A percentile compares a stretch with the other conserved stretches of the same genome.
phyloP scores from a whole-genome alignment of 2,329 filamentous ascomycete genomes.

The Apiospora kogelbergensis region DNA sequence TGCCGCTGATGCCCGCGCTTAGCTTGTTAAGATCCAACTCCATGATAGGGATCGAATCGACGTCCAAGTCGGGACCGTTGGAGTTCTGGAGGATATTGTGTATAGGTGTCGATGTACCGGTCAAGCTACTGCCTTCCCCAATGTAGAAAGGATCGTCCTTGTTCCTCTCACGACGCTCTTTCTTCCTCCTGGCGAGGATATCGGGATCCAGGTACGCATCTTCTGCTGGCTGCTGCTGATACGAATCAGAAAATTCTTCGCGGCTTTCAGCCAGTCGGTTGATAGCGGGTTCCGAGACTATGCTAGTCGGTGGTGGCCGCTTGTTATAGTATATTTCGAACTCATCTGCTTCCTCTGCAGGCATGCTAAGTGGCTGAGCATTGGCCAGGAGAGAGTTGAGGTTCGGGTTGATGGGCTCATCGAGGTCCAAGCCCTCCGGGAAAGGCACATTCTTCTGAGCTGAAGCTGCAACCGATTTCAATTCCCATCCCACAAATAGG shows the following conservation, averaged over 20 bases:
- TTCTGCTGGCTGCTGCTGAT: constrained; percentile 57
- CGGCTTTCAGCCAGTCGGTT: constrained; percentile 46
- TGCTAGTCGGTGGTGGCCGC: constrained; percentile 48
- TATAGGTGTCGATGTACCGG: constrained; percentile 71
- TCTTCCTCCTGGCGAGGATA: constrained; percentile 70
- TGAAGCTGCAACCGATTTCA: constrained; percentile 83
- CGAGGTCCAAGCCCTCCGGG: constrained; percentile 73
- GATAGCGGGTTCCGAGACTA: constrained; percentile 58
- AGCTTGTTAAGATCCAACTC: constrained; percentile 74
- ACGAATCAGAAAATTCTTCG: constrained; percentile 51
- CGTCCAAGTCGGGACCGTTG: constrained; percentile 78
- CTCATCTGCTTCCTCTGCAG: constrained; percentile 59
- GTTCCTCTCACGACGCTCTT: constrained; percentile 78
- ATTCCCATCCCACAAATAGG: constrained; percentile 80
- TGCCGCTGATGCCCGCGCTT: constrained; percentile 30
- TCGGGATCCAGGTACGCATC: constrained; percentile 71
- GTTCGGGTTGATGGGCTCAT: constrained; percentile 77
- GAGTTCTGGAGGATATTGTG: constrained; percentile 72
- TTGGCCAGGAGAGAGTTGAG: constrained; percentile 66
- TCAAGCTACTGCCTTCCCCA: constrained; percentile 48
- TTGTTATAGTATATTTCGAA: constrained; percentile 69
- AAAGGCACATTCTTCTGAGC: constrained; percentile 86
- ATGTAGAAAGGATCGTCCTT: constrained; percentile 98
- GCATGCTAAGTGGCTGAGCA: constrained; percentile 49
- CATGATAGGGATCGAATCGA: constrained; percentile 96